Conservation (phyloP, 2,329 filamentous ascomycete species). For the Colletotrichum sp. region DNA sequence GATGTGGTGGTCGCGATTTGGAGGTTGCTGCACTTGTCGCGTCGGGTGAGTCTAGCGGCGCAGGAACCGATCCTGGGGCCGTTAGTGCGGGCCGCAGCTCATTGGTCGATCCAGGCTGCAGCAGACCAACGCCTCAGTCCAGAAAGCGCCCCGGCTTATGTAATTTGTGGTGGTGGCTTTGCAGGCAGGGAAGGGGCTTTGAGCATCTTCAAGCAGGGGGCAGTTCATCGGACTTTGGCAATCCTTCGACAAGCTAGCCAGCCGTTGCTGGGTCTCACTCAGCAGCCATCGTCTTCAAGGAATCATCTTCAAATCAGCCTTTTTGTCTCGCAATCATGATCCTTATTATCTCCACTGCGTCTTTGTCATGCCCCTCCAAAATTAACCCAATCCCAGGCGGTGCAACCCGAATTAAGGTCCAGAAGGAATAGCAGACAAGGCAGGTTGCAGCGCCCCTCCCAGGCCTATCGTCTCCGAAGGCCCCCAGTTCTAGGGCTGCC, state of each 20-base stretch:
- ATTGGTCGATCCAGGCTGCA: background rate
- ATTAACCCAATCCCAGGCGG: background rate
- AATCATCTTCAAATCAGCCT: background rate
- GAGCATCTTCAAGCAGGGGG: background rate
- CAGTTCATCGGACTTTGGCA: background rate
- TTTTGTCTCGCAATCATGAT: background rate
- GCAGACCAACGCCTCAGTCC: background rate
- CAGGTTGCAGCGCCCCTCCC: background rate
- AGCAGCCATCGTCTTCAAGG: background rate
- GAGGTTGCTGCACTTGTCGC: background rate
- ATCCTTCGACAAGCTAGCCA: background rate
- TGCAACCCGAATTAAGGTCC: background rate
- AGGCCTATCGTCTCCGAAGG: background rate
- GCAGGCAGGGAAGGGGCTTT: constrained; percentile 2
- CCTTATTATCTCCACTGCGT: background rate
- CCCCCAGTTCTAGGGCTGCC: background rate
- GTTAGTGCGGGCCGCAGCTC: background rate
- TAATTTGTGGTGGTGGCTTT: background rate
- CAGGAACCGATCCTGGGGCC: background rate
- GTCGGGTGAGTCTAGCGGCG: background rate
- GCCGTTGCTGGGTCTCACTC: background rate
- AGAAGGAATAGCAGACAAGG: background rate
- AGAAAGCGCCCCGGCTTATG: background rate
- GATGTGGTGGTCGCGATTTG: background rate
- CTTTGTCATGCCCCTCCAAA: constrained; percentile 13